Conservation (phyloP, 192 early-diverging fungal genomes). For the Pecoramyces ruminantium region DNA sequence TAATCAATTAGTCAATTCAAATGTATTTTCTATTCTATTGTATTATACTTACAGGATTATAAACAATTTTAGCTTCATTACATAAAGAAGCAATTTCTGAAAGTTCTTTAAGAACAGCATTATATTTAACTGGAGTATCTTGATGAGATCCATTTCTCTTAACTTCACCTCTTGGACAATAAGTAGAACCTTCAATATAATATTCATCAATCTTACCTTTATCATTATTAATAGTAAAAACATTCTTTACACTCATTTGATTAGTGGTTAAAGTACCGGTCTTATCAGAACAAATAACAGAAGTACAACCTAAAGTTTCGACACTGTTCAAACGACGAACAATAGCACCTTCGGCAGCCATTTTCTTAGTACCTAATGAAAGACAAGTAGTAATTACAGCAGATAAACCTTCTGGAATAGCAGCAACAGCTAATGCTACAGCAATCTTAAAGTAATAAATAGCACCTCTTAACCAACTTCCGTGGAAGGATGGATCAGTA, state of each 20-base stretch:
- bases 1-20: background rate
- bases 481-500: slow-evolving; percentile 66
- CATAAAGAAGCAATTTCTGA: slow-evolving; percentile 70
- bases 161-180: slow-evolving; percentile 65
- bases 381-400: slow-evolving; percentile 96
- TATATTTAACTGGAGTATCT: slow-evolving; percentile 23
- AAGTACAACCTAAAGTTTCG: slow-evolving; percentile 93
- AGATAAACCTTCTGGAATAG: slow-evolving; percentile 97
- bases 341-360: slow-evolving; percentile 92
- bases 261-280: slow-evolving; percentile 98
- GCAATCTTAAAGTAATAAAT: slow-evolving; percentile 99
- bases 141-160: slow-evolving; percentile 16
- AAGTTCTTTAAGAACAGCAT: slow-evolving; percentile 48
- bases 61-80: slow-evolving; percentile 77
- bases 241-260: slow-evolving; percentile 79
- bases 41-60: slow-evolving; percentile 39
- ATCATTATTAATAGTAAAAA: slow-evolving; percentile 31
- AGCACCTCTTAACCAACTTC: slow-evolving; percentile 81
- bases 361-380: slow-evolving; percentile 90
- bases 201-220: slow-evolving; percentile 39
- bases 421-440: slow-evolving; percentile 93
- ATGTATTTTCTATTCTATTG: background rate
- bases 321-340: slow-evolving; percentile 81
- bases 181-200: slow-evolving; percentile 66
- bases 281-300: slow-evolving; percentile 98